Evolutionary conservation across 805 yeast genomes (phyloP), one percentile per base, ranked within the genome.

Genomic region (Candida nitratophila): DNA sequence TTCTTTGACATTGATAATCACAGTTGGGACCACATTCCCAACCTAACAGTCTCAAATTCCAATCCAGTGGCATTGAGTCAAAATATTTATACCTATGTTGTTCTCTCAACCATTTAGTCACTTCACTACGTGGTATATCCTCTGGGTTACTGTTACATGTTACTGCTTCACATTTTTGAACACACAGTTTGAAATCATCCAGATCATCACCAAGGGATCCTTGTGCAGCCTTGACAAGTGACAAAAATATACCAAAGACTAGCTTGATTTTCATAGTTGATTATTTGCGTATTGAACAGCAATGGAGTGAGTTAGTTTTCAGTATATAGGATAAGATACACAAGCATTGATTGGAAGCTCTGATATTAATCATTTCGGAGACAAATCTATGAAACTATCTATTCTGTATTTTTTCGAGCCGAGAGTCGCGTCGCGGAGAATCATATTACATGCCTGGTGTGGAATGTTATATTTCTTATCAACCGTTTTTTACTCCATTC

Each of bases 1-100:
- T 59, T 44, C 88, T 80, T 61, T 93, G 98, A 61, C 99, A 93
- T 53, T 81, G 84, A 62, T 93, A 93, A 64, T 93, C 98, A 64
- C 99, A 93, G 57, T 93, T 81, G 26, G 81, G 74, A 2, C 64
- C 64, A 58, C 96, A 87, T 45, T 77, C 76, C 96, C 96, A 89
- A 1, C 71, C 70, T 15, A 90, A 55, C 1, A 77, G 49, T 39
- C 59, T 56, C 47, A 79, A 61, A 46, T 65, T 65, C 12, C 54
- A 49, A 2, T 72, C 71, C 17, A 79, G 58, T 2, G 77, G 74
- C 47, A 59, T 42, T 16, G 49, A 47, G 11, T 60, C 61, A 43
- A 77, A 76, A 2, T 48, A 41, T 58, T 71, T 64, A 17, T 58
- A 51, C 58, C 63, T 47, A 56, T 60, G 47, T 57, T 71, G 57